Conservation (phyloP, 129 eudicot species). For the Flaveria linearis region DNA sequence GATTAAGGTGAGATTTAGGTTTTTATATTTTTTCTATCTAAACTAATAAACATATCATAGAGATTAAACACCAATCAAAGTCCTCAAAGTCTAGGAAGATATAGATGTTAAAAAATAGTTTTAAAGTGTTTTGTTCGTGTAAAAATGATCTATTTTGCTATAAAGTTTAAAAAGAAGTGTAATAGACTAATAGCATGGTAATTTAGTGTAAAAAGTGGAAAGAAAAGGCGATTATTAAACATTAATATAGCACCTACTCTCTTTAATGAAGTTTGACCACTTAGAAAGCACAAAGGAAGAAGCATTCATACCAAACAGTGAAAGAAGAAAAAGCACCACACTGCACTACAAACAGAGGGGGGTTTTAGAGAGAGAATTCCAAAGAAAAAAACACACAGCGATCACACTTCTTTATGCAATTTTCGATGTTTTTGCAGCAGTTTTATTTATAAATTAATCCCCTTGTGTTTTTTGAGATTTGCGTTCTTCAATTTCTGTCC, state of each 20-base stretch:
- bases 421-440: conserved; percentile 25
- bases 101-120: too few relatives aligned
- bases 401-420: conserved; percentile 35
- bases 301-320: conserved; percentile 25
- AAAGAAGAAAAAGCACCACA: conserved; percentile 5
- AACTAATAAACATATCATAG: too few relatives aligned
- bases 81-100: too few relatives aligned
- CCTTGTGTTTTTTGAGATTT: conserved; percentile 38
- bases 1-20: too few relatives aligned
- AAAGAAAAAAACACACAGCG: conserved; percentile 36
- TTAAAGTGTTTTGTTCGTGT: too few relatives aligned
- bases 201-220: background rate
- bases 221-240: conserved; percentile 6
- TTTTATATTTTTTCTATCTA: too few relatives aligned
- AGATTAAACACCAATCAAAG: too few relatives aligned
- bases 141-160: too few relatives aligned
- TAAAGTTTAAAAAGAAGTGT: too few relatives aligned
- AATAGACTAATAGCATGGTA: background rate
- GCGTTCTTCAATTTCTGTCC: conserved; percentile 21
- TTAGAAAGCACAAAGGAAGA: background rate
- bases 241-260: background rate
- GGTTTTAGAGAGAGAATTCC: conserved; percentile 32
- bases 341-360: conserved; percentile 15
- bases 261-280: conserved; percentile 35
- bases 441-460: conserved; percentile 28